Percentiles rank a stretch among this genome's conserved stretches.
These are phyloP conservation scores for Scutellaria minor DNA, from an alignment of 257 asterid genomes.

Conservation along the genomic window DNA sequence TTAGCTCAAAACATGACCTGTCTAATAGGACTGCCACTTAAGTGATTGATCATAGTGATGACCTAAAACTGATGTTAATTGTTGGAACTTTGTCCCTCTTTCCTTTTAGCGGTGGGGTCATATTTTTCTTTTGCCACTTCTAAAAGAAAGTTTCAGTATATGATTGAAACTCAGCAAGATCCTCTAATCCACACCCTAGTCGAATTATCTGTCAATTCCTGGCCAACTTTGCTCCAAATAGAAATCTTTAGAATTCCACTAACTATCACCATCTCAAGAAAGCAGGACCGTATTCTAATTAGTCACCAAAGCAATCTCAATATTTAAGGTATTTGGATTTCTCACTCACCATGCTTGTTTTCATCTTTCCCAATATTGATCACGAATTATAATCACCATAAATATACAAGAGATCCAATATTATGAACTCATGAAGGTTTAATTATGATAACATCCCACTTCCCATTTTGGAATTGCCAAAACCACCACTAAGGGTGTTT, in stretches of 20 bases:
- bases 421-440: not conserved
- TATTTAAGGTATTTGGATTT: slow-evolving; percentile 3
- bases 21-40: not conserved
- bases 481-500: not conserved
- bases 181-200: not conserved
- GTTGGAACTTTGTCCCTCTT: not conserved
- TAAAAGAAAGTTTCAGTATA: not conserved
- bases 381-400: not conserved
- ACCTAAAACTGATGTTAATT: not conserved
- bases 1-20: slow-evolving; percentile 16
- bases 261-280: not conserved
- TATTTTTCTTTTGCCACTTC: not conserved
- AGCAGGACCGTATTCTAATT: not conserved
- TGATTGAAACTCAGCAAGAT: not conserved
- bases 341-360: not conserved
- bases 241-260: not conserved
- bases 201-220: not conserved
- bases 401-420: not conserved
- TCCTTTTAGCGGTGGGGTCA: not conserved
- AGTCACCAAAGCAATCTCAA: not conserved
- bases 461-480: not conserved
- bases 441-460: not conserved
- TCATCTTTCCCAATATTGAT: not conserved
- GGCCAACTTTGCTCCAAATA: not conserved
- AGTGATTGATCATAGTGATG: not conserved